Evolutionary conservation across 345 rosid genomes (phyloP).

Genomic region (Dipteronia dyeriana): DNA sequence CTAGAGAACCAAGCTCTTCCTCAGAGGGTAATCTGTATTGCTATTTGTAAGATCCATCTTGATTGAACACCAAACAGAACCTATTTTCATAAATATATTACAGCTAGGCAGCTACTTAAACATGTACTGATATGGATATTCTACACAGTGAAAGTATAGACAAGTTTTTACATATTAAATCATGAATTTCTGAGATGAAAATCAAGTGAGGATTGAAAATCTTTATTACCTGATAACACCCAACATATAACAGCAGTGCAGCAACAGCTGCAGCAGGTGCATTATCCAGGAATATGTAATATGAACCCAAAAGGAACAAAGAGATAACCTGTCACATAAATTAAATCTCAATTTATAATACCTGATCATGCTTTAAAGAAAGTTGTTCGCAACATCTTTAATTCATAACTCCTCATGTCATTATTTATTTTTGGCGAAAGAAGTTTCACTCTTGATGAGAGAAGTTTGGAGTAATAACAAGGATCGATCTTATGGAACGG

Average conservation of each 20-base stretch:
- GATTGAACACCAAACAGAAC: background rate
- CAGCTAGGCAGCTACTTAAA: too few relatives aligned
- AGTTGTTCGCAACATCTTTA: background rate
- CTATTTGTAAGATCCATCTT: background rate
- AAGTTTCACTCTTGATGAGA: constrained; percentile 3
- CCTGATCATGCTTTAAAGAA: background rate
- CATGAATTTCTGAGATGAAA: constrained; percentile 7
- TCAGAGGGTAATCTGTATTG: background rate
- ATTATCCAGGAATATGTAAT: constrained; percentile 74
- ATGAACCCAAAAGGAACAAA: constrained; percentile 85
- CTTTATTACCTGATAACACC: constrained; percentile 89
- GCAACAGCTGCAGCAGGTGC: constrained; percentile 67
- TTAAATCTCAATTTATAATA: constrained; percentile 19
- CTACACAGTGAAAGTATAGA: background rate
- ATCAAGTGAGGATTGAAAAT: constrained; percentile 12
- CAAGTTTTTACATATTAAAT: background rate
- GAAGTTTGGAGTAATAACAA: constrained; percentile 4
- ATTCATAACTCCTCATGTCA: constrained; percentile 6
- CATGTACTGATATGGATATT: background rate
- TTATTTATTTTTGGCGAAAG: too few relatives aligned
- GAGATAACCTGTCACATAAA: constrained; percentile 63
- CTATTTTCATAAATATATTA: background rate
- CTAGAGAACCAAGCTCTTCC: background rate
- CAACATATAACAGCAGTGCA: constrained; percentile 84
- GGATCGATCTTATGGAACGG: constrained; percentile 1